A percentile compares a stretch with the other conserved stretches of the same genome.
Evolutionary conservation across 2,329 filamentous ascomycete species (phyloP).

Genomic region (Corinectria fuckeliana): DNA sequence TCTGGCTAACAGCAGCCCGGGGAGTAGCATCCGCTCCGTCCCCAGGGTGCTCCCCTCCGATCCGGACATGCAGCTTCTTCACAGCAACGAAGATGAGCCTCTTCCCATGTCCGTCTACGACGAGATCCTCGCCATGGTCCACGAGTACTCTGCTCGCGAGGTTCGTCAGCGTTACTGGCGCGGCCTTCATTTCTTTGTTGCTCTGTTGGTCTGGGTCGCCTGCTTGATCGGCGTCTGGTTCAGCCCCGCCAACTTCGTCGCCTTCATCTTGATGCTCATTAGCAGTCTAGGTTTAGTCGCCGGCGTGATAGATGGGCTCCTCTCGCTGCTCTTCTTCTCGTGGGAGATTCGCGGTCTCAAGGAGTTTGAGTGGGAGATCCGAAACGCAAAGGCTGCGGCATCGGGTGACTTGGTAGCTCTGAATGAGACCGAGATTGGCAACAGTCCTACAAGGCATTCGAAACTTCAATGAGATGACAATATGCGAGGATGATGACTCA

Average conservation of each 20-base stretch:
- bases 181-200: conserved; percentile 73
- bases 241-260: conserved; percentile 75
- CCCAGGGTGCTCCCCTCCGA: conserved; percentile 31
- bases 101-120: conserved; percentile 28
- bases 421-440: conserved; percentile 24
- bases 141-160: conserved; percentile 74
- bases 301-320: conserved; percentile 83
- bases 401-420: conserved; percentile 38
- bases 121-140: conserved; percentile 73
- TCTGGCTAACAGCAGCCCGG: conserved; percentile 31
- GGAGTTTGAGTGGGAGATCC: conserved; percentile 95
- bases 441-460: conserved; percentile 17
- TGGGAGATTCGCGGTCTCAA: conserved; percentile 81
- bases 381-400: conserved; percentile 64
- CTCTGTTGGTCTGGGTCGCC: conserved; percentile 71
- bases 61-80: conserved; percentile 44
- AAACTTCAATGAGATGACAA: conserved; percentile 26
- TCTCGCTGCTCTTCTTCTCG: conserved; percentile 86
- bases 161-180: conserved; percentile 74
- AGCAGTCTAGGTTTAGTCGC: conserved; percentile 78
- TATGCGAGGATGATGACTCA: conserved; percentile 18
- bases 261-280: conserved; percentile 81
- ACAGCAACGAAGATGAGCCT: conserved; percentile 29
- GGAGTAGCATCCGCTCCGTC: conserved; percentile 32
- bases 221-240: conserved; percentile 89